Percentiles rank a stretch among this genome's conserved stretches.
Conservation (phyloP, 1,284 basidiomycete species). For the Rhodofomes roseus region DNA sequence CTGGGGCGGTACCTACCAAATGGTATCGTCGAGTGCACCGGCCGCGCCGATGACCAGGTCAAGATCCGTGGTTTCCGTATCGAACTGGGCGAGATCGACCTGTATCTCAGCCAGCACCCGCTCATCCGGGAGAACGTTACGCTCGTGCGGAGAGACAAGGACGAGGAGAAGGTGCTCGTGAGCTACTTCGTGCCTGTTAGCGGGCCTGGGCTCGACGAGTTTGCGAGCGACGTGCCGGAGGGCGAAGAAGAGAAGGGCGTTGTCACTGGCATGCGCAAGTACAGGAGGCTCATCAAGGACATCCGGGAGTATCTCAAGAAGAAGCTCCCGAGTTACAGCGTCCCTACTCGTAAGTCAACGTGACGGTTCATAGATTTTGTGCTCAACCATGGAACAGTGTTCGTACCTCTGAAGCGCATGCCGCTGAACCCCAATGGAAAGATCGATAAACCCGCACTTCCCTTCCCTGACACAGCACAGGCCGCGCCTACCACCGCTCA, state of each 20-base stretch:
- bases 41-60: slow-evolving; percentile 97
- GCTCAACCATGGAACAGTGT: no score
- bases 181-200: slow-evolving; percentile 96
- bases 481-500: slow-evolving; percentile 38
- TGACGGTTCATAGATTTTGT: background rate
- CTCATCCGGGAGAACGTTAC: slow-evolving; percentile 97
- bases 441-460: slow-evolving; percentile 97
- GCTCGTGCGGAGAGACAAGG: slow-evolving; percentile 94
- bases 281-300: slow-evolving; percentile 88
- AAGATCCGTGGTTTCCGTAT: slow-evolving; percentile 99
- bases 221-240: slow-evolving; percentile 70
- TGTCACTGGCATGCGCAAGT: slow-evolving; percentile 74
- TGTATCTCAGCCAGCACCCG: slow-evolving; percentile 91
- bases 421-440: slow-evolving; percentile 99
- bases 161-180: slow-evolving; percentile 98
- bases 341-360: slow-evolving; percentile 69
- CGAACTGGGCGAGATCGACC: slow-evolving; percentile 98
- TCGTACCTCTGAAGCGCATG: slow-evolving; percentile 93
- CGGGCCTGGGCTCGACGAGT: slow-evolving; percentile 66
- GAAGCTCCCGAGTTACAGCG: slow-evolving; percentile 92
- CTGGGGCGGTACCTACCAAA: slow-evolving; percentile 92
- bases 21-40: slow-evolving; percentile 95
- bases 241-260: slow-evolving; percentile 59
- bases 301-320: slow-evolving; percentile 96
- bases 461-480: slow-evolving; percentile 97